Evolutionary conservation across 495 filamentous ascomycete species (phyloP).

Genomic region (Daldinia loculata): DNA sequence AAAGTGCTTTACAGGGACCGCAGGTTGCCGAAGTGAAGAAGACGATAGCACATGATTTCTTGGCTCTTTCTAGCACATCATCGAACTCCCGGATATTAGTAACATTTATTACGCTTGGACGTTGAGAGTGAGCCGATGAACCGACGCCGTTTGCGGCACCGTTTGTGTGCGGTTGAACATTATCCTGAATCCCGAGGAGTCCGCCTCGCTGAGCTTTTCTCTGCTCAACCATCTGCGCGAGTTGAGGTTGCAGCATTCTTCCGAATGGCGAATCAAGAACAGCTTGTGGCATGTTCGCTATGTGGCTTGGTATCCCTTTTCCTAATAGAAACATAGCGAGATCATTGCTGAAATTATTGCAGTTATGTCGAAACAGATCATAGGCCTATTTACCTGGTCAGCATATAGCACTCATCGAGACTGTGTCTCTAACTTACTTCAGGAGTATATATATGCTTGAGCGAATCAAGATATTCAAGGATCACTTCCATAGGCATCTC

Average conservation of each 20-base stretch:
- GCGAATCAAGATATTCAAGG: slow-evolving; percentile 84
- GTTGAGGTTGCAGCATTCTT: slow-evolving; percentile 84
- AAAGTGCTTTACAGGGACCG: slow-evolving; percentile 82
- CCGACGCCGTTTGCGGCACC: slow-evolving; percentile 39
- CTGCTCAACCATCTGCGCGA: slow-evolving; percentile 76
- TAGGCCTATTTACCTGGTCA: slow-evolving; percentile 68
- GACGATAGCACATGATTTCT: slow-evolving; percentile 76
- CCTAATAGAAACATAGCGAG: slow-evolving; percentile 91
- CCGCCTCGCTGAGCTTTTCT: slow-evolving; percentile 65
- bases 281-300: slow-evolving; percentile 84
- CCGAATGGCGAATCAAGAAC: slow-evolving; percentile 92
- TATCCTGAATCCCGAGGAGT: slow-evolving; percentile 59
- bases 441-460: slow-evolving; percentile 82
- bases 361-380: slow-evolving; percentile 86
- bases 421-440: slow-evolving; percentile 61
- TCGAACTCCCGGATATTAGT: slow-evolving; percentile 66
- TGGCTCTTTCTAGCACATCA: slow-evolving; percentile 63
- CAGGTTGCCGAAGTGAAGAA: slow-evolving; percentile 95
- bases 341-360: slow-evolving; percentile 98
- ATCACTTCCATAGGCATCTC: slow-evolving; percentile 84
- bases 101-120: slow-evolving; percentile 48
- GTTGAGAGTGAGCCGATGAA: slow-evolving; percentile 42
- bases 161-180: slow-evolving; percentile 37
- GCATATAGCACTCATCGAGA: slow-evolving; percentile 10
- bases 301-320: slow-evolving; percentile 85